Base-by-base conservation (phyloP, 2,329 filamentous ascomycete genomes). In the Nigrospora sphaerica region DNA sequence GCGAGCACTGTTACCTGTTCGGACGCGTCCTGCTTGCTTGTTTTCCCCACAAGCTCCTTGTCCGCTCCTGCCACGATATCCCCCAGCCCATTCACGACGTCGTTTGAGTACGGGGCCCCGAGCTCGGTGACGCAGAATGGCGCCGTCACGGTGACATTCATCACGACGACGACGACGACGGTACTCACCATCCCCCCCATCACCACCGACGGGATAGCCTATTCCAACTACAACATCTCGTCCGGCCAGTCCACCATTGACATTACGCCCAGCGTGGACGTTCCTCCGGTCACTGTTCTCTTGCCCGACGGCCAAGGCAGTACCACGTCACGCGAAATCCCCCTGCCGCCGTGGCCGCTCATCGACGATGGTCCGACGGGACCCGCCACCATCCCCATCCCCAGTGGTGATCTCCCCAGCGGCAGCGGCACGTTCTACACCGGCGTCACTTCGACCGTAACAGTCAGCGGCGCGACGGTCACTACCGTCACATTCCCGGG, bases 21-120 rank as follows among this genome's bases (percentile, higher is more conserved):
- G 9, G 32, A 49, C 1, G 35, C 46, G 12, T 33, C 46, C 3
- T 59, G 54, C 46, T 31, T 59, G 17, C 37, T 60, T n/a, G 51
- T 60, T 4, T 35, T 61, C 16, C 57, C 57, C 1, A 56, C 52
- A 1, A 59, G 48, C 19, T 9, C 46, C 1, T 36, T 60, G 5
- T 28, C 33, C 1, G 32, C 23, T 6, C 19, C 46, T 1, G 50
- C 54, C 6, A 55, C 51, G 1, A 59, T 59, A 5, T n/a, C 34
- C 4, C 42, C 42, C 9, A 34, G 42, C 3, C 23, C 28, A 9
- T 57, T 55, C 14, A 52, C 49, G 10, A 56, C 53, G 2, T 55
- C 52, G 31, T 36, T 56, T n/a, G 54, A 57, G 47, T 54, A 52
- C 28, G 55, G 52, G 28, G 16, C 17, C 9, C 19, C 33, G 19